Conservation (phyloP, 2,329 filamentous ascomycete genomes). For the Geosmithia flava region DNA sequence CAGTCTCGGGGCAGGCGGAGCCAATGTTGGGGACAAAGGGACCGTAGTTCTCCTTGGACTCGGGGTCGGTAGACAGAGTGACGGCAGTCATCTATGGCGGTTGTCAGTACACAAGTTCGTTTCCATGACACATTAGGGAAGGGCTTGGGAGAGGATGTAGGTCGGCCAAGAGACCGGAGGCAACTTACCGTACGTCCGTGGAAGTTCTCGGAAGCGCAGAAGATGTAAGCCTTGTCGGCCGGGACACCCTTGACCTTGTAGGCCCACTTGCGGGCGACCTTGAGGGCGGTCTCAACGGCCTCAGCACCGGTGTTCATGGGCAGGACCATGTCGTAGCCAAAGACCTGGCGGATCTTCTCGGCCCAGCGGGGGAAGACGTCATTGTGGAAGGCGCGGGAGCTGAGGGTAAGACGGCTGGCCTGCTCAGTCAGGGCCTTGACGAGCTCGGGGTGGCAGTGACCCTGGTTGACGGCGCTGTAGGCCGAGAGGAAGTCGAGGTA, state of each 20-base stretch:
- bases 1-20: conserved; percentile 61
- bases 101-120: neutral
- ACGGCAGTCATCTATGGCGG: conserved; percentile 70
- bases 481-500: conserved; percentile 98
- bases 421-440: conserved; percentile 85
- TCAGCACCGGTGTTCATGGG: conserved; percentile 98
- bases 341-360: conserved; percentile 77
- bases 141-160: no score
- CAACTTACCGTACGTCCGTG: conserved; percentile 77
- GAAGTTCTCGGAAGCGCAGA: conserved; percentile 85
- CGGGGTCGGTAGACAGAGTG: conserved; percentile 87
- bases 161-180: no score
- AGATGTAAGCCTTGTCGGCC: conserved; percentile 69
- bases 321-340: conserved; percentile 95
- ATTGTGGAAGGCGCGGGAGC: conserved; percentile 93
- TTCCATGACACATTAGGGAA: neutral
- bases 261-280: conserved; percentile 94
- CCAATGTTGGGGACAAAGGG: conserved; percentile 88
- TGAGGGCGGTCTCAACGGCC: conserved; percentile 90
- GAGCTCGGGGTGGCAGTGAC: conserved; percentile 93
- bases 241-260: conserved; percentile 93
- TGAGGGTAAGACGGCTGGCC: conserved; percentile 78
- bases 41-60: conserved; percentile 93
- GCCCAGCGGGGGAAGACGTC: conserved; percentile 96
- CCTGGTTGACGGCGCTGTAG: conserved; percentile 96